Evolutionary conservation across 768 basidiomycete species (phyloP).

Genomic region (Rhizopogon roseolus): DNA sequence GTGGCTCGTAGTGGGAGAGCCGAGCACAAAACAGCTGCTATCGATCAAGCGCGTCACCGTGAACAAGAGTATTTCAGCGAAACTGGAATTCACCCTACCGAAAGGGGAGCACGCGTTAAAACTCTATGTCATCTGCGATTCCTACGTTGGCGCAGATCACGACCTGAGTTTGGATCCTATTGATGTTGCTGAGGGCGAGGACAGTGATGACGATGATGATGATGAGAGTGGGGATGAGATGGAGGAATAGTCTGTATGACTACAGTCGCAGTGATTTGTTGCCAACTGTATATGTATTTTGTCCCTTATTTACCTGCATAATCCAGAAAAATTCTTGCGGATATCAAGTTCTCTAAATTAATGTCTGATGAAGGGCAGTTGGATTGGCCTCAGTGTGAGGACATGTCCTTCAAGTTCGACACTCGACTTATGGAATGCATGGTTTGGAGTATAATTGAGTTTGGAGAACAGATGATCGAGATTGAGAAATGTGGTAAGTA

Average conservation of each 20-base stretch:
- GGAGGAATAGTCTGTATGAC: conserved; percentile 34
- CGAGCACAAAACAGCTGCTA: conserved; percentile 72
- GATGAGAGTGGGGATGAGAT: conserved; percentile 66
- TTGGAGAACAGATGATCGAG: no score
- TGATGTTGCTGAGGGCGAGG: conserved; percentile 88
- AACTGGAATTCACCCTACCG: conserved; percentile 85
- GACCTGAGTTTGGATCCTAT: conserved; percentile 81
- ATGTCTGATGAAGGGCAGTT: no score
- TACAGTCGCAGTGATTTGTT: neutral
- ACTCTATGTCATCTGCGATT: conserved; percentile 90
- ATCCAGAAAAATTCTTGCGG: neutral
- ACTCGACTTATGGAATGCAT: no score
- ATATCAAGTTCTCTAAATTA: no score
- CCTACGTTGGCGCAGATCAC: conserved; percentile 89
- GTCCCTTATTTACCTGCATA: neutral
- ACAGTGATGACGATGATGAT: conserved; percentile 75
- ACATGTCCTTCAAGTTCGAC: no score
- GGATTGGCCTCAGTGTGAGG: no score
- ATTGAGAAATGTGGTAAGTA: no score
- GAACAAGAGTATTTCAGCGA: conserved; percentile 63
- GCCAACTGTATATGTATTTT: neutral
- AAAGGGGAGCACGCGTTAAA: conserved; percentile 81
- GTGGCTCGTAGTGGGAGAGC: conserved; percentile 96
- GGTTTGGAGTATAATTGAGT: no score
- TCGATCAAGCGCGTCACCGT: conserved; percentile 86